Evolutionary conservation across 2,329 filamentous ascomycete genomes (phyloP).

Genomic region (Neopestalotiopsis sp.): DNA sequence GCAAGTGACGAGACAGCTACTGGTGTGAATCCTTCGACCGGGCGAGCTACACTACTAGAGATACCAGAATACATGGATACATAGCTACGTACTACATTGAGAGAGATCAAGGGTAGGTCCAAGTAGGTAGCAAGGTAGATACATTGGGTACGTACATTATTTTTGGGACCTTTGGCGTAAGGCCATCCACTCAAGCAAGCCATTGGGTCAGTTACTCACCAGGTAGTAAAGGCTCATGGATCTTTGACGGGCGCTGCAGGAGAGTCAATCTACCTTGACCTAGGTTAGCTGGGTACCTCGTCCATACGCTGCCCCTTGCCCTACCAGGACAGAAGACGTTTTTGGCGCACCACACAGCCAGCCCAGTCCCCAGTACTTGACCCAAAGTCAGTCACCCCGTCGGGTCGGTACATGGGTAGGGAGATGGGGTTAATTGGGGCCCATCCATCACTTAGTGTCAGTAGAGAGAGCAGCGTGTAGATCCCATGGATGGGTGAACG

Average conservation of each 20-base stretch:
- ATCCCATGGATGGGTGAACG: neutral
- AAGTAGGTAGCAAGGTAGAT: no score
- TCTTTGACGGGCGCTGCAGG: slow-evolving; percentile 5
- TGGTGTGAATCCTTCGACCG: neutral
- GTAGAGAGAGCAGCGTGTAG: no score
- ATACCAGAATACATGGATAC: neutral
- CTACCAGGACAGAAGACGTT: neutral
- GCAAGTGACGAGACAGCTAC: neutral
- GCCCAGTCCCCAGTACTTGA: neutral
- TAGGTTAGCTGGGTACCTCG: neutral
- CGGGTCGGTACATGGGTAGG: neutral
- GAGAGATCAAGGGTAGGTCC: no score
- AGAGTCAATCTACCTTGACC: neutral
- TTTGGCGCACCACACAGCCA: neutral
- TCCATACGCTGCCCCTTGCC: neutral
- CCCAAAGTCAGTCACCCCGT: neutral
- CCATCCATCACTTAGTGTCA: neutral
- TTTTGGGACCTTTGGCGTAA: no score
- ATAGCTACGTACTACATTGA: neutral
- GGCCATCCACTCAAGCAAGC: neutral
- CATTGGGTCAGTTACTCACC: neutral
- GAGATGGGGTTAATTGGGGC: neutral
- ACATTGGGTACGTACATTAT: no score
- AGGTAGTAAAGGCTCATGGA: neutral
- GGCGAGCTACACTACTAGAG: neutral